Conservation (phyloP, 768 basidiomycete species). For the Russula ochroleuca region DNA sequence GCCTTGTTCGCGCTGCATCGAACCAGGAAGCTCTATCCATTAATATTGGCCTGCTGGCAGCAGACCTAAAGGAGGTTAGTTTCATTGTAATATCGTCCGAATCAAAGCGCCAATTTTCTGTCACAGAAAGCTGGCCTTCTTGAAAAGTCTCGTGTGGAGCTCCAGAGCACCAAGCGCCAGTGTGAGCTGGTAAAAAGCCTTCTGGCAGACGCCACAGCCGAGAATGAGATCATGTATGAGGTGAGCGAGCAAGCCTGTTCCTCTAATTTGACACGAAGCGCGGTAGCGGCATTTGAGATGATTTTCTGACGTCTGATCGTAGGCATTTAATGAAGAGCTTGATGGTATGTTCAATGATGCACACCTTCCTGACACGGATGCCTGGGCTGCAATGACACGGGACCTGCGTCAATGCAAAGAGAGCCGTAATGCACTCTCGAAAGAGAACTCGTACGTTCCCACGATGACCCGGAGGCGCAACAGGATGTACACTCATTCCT, state of each 20-base stretch:
- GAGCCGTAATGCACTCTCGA: slow-evolving; percentile 61
- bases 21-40: slow-evolving; percentile 53
- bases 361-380: slow-evolving; percentile 76
- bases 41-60: slow-evolving; percentile 47
- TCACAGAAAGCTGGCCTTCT: slow-evolving; percentile 57
- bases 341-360: slow-evolving; percentile 87
- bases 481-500: slow-evolving; percentile 14
- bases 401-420: slow-evolving; percentile 77
- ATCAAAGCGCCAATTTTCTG: not conserved
- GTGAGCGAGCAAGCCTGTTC: slow-evolving; percentile 42
- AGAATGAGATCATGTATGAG: slow-evolving; percentile 93
- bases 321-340: slow-evolving; percentile 94
- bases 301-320: not conserved
- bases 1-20: slow-evolving; percentile 47
- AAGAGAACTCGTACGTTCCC: slow-evolving; percentile 72
- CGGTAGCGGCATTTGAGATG: not conserved
- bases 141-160: slow-evolving; percentile 56
- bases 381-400: slow-evolving; percentile 70
- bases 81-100: not conserved
- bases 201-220: slow-evolving; percentile 69
- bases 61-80: slow-evolving; percentile 57
- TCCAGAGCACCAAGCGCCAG: slow-evolving; percentile 66
- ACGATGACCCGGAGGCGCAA: not conserved
- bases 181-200: slow-evolving; percentile 77
- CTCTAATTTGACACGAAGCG: not conserved